Base-by-base conservation (phyloP, 306 rosid species). In the Gynostemma pentaphyllum region DNA sequence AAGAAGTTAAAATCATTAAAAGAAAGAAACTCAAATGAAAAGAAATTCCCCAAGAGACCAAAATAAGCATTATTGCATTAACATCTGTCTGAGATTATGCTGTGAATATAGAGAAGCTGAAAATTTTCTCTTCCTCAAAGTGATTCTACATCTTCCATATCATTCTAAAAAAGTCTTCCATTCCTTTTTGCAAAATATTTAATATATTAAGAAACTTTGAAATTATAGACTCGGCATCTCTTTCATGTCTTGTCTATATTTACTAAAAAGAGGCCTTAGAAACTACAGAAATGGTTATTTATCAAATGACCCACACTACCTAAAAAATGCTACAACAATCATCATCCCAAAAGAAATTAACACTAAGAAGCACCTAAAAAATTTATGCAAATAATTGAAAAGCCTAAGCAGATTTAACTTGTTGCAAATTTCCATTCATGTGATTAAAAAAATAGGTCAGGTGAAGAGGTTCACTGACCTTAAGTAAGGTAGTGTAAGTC, bases 401-500 rank as follows among this genome's bases (percentile, higher is more conserved):
- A 24, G 12, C 66, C 30, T 5, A 62, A 62, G 21, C 15, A 62
- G 28, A 24, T 26, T 8, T 10, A 40, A 41, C 67, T 23, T 40
- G 21, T 13, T 22, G 14, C 27, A 57, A 18, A 9, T 15, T 18
- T n/a, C 12, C 3, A 10, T 5, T 18, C 19, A 32, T 45, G 30
- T 4, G 27, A 34, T 56, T 16, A 32, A 41, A 9, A 11, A 34
- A 19, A 14, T 9, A 1, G 23, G 9, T 34, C 27, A n/a, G n/a
- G n/a, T n/a, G n/a, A n/a, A 34, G 19, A 18, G 34, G 28, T 18
- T 34, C 72, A 22, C 14, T 30, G 62, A 89, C 96, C 96, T 83
- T 81, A 65, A 86, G 81, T 65, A 89, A 64, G 34, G 90, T 82
- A 37, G 87, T 80, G 63, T 86, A 89, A 8, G 96, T 89, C 71